Base-by-base conservation (phyloP, 768 basidiomycete genomes). In the Tricholoma bakamatsutake region DNA sequence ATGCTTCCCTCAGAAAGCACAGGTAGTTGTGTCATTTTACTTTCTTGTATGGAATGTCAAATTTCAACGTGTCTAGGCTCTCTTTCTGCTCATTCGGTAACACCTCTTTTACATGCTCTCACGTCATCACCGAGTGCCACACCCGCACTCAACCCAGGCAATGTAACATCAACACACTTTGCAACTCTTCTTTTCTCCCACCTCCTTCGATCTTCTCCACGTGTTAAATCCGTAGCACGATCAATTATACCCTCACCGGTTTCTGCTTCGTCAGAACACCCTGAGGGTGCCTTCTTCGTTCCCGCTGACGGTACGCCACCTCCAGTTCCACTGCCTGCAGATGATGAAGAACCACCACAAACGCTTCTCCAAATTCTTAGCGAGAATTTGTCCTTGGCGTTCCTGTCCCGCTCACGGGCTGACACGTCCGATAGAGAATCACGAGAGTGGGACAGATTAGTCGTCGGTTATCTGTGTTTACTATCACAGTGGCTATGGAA, bases 401-500 rank as follows among this genome's bases (percentile, higher is more conserved):
- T 94, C 61, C 71, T 98, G 46, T 88, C 87, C 27, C 83, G 88
- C 21, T 82, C 82, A 6, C 77, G 90, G 33, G 74, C 83, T 10
- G 76, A 87, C 61, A 77, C 82, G 21, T 84, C 85, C 5, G 83
- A 83, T 37, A 76, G 77, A 45, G 91, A 95, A 62, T 79, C 82
- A 12, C 76, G 88, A 49, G 95, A 97, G 63, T 98, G 94, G 93
- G 93, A 93, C 59, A 78, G 93, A 56, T 74, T 96, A 47, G 85
- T 94, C 64, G 84, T 91, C 7, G 89, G 86, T 0, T 96, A 98
- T 65, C 75, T 98, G 34, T 82, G 83, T 48, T 69, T 97, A 53
- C 76, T 99, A 31, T 78, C 83, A 4, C 92, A 94, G 59, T 99
- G 97, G 97, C 76, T 97, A 6, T 99, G 95, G 95, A 96, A 98